Evolutionary conservation across 768 basidiomycete species (phyloP).

Genomic region (Baorangia bicolor): DNA sequence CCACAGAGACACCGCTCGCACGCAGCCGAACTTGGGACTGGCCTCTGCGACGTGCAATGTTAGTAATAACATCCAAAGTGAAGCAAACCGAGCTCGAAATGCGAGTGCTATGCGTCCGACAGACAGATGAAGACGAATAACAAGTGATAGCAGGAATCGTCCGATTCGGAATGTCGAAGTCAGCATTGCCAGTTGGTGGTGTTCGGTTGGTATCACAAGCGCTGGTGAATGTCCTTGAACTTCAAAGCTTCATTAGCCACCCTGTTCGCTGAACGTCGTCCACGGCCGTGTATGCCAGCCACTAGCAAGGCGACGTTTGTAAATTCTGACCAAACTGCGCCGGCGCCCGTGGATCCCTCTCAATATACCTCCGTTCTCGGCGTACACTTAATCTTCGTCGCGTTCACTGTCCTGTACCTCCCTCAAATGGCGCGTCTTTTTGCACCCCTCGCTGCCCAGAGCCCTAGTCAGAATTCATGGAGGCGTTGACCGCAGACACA

Average conservation of each 20-base stretch:
- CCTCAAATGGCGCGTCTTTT: conserved; percentile 58
- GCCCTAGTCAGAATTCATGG: conserved; percentile 71
- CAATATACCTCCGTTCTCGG: conserved; percentile 66
- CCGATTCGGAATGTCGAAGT: not conserved
- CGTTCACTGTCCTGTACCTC: conserved; percentile 66
- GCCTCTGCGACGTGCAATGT: not conserved
- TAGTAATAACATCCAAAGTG: conserved; percentile 1
- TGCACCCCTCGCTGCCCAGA: conserved; percentile 32
- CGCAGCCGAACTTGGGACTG: not conserved
- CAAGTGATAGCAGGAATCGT: conserved; percentile 3
- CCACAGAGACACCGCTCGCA: not conserved
- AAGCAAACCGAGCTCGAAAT: not conserved
- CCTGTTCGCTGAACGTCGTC: not conserved
- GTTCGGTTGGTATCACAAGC: not conserved
- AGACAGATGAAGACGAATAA: not conserved
- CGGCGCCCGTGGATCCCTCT: conserved; percentile 27
- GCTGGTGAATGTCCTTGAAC: not conserved
- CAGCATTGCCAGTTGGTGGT: not conserved
- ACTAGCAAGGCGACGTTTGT: not conserved
- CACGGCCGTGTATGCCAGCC: not conserved
- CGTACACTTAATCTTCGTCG: conserved; percentile 63
- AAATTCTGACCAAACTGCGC: not conserved
- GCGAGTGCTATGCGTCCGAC: not conserved
- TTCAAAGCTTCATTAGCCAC: not conserved
- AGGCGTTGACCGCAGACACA: conserved; percentile 61